A percentile compares a stretch with the other conserved stretches of the same genome.
Conservation (phyloP, 1,284 basidiomycete species). For the Cryptococcus floricola region DNA sequence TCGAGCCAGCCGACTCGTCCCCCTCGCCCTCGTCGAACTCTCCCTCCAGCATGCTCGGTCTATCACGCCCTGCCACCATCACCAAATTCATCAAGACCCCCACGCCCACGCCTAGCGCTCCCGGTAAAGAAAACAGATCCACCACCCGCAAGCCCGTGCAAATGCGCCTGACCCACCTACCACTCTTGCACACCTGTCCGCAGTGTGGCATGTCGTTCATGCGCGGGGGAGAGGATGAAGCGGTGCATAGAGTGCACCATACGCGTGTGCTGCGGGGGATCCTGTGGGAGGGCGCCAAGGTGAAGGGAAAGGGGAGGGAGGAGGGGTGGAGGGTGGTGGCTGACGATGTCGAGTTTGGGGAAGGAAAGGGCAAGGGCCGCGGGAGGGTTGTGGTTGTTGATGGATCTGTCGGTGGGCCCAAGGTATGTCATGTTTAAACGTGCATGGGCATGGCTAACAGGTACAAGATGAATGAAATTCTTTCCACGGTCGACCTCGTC, state of each 20-base stretch:
- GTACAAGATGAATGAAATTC: conserved; percentile 43
- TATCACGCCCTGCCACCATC: background rate
- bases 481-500: conserved; percentile 48
- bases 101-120: background rate
- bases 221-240: conserved; percentile 48
- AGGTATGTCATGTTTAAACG: conserved; percentile 19
- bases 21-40: background rate
- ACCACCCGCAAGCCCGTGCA: conserved; percentile 22
- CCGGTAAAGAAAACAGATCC: background rate
- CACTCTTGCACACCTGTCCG: conserved; percentile 40
- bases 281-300: conserved; percentile 41
- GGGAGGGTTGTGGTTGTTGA: conserved; percentile 43
- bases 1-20: conserved; percentile 5
- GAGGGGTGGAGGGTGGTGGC: conserved; percentile 30
- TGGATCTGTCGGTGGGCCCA: conserved; percentile 22
- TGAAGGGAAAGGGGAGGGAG: conserved; percentile 13
- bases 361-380: conserved; percentile 14
- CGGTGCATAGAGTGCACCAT: conserved; percentile 47
- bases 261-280: conserved; percentile 45
- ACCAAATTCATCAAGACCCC: background rate
- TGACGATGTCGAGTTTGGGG: conserved; percentile 21
- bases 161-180: conserved; percentile 34
- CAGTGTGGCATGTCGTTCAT: conserved; percentile 51
- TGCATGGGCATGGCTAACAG: background rate
- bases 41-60: background rate